Percentiles rank a stretch among this genome's conserved stretches.
phyloP scores from a whole-genome alignment of 768 basidiomycete species.

The Basidioascus undulatus region DNA sequence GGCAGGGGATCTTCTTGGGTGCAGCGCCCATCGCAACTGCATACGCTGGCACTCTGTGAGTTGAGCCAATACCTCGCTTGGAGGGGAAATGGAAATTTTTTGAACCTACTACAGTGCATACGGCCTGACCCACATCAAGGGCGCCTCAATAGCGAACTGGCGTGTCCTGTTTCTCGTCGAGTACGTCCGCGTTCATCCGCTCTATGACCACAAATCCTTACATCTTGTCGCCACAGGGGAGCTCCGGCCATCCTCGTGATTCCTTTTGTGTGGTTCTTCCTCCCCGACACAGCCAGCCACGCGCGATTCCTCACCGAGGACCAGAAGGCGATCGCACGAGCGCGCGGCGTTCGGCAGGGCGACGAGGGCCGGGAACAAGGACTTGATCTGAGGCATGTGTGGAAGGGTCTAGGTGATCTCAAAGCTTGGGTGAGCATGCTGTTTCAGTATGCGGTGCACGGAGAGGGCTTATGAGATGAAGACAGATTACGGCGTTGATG shows the following conservation, averaged over 20 bases:
- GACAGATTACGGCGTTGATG: background rate
- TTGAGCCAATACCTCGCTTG: no score
- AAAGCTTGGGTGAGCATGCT: slow-evolving; percentile 4
- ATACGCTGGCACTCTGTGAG: slow-evolving; percentile 3
- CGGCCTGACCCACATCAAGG: slow-evolving; percentile 1
- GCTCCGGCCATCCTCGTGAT: no score
- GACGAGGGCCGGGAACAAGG: background rate
- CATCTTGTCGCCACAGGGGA: no score
- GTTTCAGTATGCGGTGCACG: no score
- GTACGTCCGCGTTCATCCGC: no score
- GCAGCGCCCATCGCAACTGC: background rate
- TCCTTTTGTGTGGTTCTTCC: slow-evolving; percentile 2
- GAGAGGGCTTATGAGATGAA: no score
- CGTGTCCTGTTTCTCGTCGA: background rate
- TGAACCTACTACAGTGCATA: no score
- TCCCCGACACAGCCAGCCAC: slow-evolving; percentile 1
- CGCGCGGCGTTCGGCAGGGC: background rate
- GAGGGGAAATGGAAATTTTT: no score
- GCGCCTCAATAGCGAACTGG: background rate
- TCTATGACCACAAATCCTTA: no score
- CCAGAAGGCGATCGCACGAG: slow-evolving; percentile 1
- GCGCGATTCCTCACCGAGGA: slow-evolving; percentile 3
- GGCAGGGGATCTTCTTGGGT: background rate
- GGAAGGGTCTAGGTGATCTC: background rate
- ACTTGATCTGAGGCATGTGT: background rate